Evolutionary conservation across 2,329 filamentous ascomycete species (phyloP), one percentile per base, ranked within the genome.

Genomic region (Bipolaris victoriae): DNA sequence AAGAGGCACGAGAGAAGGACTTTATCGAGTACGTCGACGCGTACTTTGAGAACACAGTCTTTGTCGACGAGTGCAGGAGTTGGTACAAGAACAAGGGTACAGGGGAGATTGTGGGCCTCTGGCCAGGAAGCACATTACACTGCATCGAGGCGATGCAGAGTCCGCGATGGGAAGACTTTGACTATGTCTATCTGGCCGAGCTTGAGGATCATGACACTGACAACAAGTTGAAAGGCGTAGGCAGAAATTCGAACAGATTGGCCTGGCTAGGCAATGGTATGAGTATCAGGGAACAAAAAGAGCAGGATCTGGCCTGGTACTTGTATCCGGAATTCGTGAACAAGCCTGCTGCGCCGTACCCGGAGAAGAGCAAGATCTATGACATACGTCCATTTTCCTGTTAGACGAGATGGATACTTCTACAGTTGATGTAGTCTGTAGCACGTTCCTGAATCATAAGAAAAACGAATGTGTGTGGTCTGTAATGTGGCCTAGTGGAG

Each of bases 241-340:
- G 39, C 35, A 67, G 58, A 39, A 63, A 53, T 43, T 68, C 53
- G 45, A 78, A 73, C 58, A 50, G 63, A 20, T 33, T 76, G 58
- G 66, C 67, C 22, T 76, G 71, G 68, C 41, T 76, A 58, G 73
- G 73, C 0, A 74, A 76, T 64, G 73, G 72, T 0, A 73, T 65
- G 67, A 74, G 51, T 40, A 49, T 56, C 13, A 64, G 62, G 52
- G 60, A 70, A 51, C 20, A 68, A 18, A 71, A 76, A 41, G 64
- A 66, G 35, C 70, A 68, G 54, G 67, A 80, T 65, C 49, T 79
- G 67, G 76, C 74, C 29, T 81, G 71, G 63, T 81, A 80, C 69
- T 57, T 81, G 44, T 72, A 75, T 58, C 74, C 75, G 4, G 71
- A 73, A 64, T 80, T 78, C 64, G 33, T 75, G 66, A 70, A 78